These are phyloP conservation scores for Escallonia herrerae DNA, from an alignment of 129 eudicot genomes.

Conservation along the genomic window DNA sequence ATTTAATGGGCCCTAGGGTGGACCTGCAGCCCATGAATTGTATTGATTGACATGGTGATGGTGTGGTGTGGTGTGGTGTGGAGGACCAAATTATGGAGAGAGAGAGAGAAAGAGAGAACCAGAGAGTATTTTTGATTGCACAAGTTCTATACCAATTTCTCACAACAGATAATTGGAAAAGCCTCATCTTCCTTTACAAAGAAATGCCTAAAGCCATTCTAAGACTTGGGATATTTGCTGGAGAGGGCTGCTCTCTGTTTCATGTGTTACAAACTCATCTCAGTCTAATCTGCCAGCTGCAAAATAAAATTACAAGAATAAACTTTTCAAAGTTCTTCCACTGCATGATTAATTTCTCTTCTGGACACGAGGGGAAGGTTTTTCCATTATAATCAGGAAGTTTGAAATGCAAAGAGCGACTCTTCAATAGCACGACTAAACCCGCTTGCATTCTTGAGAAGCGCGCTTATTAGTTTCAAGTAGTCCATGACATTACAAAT, in stretches of 20 bases:
- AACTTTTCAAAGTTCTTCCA: too few species aligned
- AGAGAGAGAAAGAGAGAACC: too few species aligned
- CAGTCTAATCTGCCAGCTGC: constrained; percentile 10
- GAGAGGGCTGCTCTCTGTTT: constrained; percentile 54
- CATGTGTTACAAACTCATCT: neutral
- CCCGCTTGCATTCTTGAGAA: neutral
- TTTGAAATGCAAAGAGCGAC: neutral
- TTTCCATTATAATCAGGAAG: neutral
- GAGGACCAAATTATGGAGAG: constrained; percentile 24
- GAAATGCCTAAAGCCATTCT: constrained; percentile 21
- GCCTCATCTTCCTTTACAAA: constrained; percentile 68
- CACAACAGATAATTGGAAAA: constrained; percentile 14
- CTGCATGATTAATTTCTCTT: too few species aligned
- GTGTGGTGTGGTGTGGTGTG: too few species aligned
- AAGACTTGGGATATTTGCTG: constrained; percentile 27
- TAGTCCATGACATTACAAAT: constrained; percentile 2
- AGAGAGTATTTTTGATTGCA: neutral
- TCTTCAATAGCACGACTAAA: neutral
- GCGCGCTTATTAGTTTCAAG: neutral
- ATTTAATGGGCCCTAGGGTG: constrained; percentile 31
- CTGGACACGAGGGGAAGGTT: too few species aligned
- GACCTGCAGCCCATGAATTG: constrained; percentile 19
- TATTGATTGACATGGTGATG: constrained; percentile 1
- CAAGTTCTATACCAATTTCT: neutral
- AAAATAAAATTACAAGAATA: neutral